A percentile compares a stretch with the other conserved stretches of the same genome.
phyloP scores from a whole-genome alignment of 148 eudicot species.

The Silene uniflora region DNA sequence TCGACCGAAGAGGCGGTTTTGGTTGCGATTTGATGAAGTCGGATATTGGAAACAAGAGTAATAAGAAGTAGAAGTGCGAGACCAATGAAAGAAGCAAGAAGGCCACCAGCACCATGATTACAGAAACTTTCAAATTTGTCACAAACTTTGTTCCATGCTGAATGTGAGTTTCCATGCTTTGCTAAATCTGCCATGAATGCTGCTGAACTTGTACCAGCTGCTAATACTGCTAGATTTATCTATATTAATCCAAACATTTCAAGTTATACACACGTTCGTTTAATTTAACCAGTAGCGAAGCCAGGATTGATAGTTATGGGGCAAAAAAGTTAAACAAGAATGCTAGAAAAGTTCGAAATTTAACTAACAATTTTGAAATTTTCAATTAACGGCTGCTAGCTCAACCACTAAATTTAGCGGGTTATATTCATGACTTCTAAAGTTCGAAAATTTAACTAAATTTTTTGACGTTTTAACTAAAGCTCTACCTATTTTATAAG shows the following conservation, averaged over 20 bases:
- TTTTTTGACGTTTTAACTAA: too few relatives aligned
- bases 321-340: too few relatives aligned
- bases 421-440: not conserved
- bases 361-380: too few relatives aligned
- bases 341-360: too few relatives aligned
- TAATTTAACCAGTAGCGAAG: too few relatives aligned
- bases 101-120: slow-evolving; percentile 50
- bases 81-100: slow-evolving; percentile 52
- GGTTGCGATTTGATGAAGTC: slow-evolving; percentile 7
- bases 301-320: too few relatives aligned
- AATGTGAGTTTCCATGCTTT: slow-evolving; percentile 61
- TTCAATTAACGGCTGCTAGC: too few relatives aligned
- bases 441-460: too few relatives aligned
- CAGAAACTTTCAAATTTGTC: slow-evolving; percentile 62
- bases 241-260: slow-evolving; percentile 3
- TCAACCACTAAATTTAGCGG: too few relatives aligned
- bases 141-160: slow-evolving; percentile 74
- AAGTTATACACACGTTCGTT: not conserved
- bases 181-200: slow-evolving; percentile 76
- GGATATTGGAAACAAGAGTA: slow-evolving; percentile 20
- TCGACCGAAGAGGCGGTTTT: not conserved
- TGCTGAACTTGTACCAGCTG: slow-evolving; percentile 54
- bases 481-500: not conserved
- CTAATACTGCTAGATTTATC: slow-evolving; percentile 44
- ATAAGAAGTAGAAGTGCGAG: slow-evolving; percentile 24